A percentile compares a stretch with the other conserved stretches of the same genome.
Evolutionary conservation across 371 early-diverging fungal genomes (phyloP).

Genomic region (Coelomomyces lativittatus): DNA sequence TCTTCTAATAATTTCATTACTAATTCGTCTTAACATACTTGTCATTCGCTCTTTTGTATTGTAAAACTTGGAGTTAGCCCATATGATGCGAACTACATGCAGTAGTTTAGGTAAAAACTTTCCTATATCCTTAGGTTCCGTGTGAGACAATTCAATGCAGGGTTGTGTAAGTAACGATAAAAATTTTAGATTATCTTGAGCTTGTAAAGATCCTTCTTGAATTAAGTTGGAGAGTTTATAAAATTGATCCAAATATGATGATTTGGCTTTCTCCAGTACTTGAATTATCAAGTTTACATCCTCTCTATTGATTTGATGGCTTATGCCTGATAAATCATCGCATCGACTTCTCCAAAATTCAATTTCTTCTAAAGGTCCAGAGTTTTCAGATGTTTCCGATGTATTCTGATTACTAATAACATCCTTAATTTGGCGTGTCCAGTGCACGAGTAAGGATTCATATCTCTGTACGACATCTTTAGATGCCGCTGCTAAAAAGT

Average conservation of each 20-base stretch:
- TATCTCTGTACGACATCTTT: constrained; percentile 32
- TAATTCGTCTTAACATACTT: constrained; percentile 23
- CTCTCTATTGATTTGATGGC: constrained; percentile 19
- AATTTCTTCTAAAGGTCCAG: constrained; percentile 34
- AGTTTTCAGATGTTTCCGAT: constrained; percentile 10
- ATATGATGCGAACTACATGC: constrained; percentile 23
- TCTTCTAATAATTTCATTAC: constrained; percentile 33
- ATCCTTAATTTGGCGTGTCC: constrained; percentile 42
- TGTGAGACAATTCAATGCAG: constrained; percentile 14
- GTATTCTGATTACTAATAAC: constrained; percentile 19
- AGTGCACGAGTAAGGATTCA: constrained; percentile 29
- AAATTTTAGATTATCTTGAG: constrained; percentile 36
- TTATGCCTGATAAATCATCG: constrained; percentile 31
- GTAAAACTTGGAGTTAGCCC: constrained; percentile 35
- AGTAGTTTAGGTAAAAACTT: constrained; percentile 20
- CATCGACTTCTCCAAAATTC: constrained; percentile 34
- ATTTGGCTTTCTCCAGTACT: constrained; percentile 20
- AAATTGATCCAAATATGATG: constrained; percentile 35
- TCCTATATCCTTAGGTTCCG: constrained; percentile 21
- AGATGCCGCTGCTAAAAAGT: too few species aligned
- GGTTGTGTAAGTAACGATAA: constrained; percentile 16
- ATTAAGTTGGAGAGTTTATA: constrained; percentile 23
- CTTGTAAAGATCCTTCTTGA: constrained; percentile 27
- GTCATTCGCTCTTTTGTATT: constrained; percentile 32
- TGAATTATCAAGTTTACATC: constrained; percentile 19